Evolutionary conservation across 108 stramenopile genomes (phyloP).

Genomic region (Aurantiochytrium sp.): DNA sequence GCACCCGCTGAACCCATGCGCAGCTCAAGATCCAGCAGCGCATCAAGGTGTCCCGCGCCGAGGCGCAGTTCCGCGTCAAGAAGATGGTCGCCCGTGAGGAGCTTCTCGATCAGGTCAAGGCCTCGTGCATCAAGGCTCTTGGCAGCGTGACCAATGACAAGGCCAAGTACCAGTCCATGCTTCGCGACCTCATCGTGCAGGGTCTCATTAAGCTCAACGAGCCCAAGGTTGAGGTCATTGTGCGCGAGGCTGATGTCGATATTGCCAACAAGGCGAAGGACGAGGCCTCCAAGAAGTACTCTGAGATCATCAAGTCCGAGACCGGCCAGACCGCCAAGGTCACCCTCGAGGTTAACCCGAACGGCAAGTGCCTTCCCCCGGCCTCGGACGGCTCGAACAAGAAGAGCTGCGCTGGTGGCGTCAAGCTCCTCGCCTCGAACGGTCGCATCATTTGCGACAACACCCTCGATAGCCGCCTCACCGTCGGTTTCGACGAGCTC

Average conservation of each 20-base stretch:
- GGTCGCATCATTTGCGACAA: slow-evolving; percentile 94
- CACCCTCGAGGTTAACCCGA: slow-evolving; percentile 66
- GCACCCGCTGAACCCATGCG: neutral
- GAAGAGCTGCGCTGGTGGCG: slow-evolving; percentile 71
- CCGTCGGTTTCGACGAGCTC: slow-evolving; percentile 80
- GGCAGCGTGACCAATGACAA: slow-evolving; percentile 68
- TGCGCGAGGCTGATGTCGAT: slow-evolving; percentile 74
- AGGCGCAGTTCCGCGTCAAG: slow-evolving; percentile 84
- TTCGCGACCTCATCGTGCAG: slow-evolving; percentile 92
- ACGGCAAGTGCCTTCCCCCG: slow-evolving; percentile 40
- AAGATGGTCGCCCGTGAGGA: slow-evolving; percentile 94
- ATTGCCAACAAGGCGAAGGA: slow-evolving; percentile 66
- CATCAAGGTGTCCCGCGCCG: slow-evolving; percentile 16
- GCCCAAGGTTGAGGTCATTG: slow-evolving; percentile 71
- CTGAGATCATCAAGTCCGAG: slow-evolving; percentile 80
- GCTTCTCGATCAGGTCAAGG: slow-evolving; percentile 66
- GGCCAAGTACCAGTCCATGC: slow-evolving; percentile 77
- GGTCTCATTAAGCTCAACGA: slow-evolving; percentile 98
- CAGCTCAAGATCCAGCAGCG: slow-evolving; percentile 23
- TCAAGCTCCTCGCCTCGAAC: slow-evolving; percentile 74
- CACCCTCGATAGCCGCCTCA: slow-evolving; percentile 79
- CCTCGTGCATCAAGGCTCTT: slow-evolving; percentile 62
- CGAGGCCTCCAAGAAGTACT: slow-evolving; percentile 76
- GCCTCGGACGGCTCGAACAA: slow-evolving; percentile 61
- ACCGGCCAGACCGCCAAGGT: slow-evolving; percentile 70